Base-by-base conservation (phyloP, 2,329 filamentous ascomycete species). In the Aspergillus glaucus region DNA sequence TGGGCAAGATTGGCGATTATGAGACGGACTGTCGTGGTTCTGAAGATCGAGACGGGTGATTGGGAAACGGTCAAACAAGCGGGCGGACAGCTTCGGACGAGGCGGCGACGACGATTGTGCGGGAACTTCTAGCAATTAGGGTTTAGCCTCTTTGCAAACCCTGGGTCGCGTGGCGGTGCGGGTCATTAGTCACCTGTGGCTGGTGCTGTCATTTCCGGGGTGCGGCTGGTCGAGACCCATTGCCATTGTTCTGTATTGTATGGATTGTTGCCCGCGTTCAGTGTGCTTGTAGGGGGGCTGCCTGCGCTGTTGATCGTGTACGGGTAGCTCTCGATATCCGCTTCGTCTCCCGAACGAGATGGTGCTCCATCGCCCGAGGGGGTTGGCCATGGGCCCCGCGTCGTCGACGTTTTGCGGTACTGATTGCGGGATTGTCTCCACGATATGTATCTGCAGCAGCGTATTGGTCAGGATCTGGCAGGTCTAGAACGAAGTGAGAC, bases 1-100 rank as follows among this genome's bases (percentile, higher is more conserved):
- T 95, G 88, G 77, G 78, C 77, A 79, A 40, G 34, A 8, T n/a
- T 40, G 17, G 15, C 15, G 17, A 3, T 15, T 19, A 10, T 40
- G 42, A 50, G 47, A 46, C 41, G 46, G 49, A 47, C 55, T 50
- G 46, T 55, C 50, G 46, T 58, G 53, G 50, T 56, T 53, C 52
- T 53, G 52, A 56, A 52, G 50, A 54, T 59, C 58, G 43, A 50
- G 37, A 22, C 10, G 37, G 37, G 37, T 15, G 17, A 12, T 40
- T 40, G 37, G 17, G 14, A 36, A 36, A 36, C 34, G 34, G 34
- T 36, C 34, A 36, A 17, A 17, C 34, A 36, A 36, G 17, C 37
- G 46, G 19, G 14, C 24, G 30, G 19, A 44, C 40, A 26, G n/a
- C 48, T 46, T 4, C 19, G 49, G 17, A 50, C 32, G 40, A 34